Evolutionary conservation across 495 filamentous ascomycete genomes (phyloP).

Genomic region (Xylaria castorea): DNA sequence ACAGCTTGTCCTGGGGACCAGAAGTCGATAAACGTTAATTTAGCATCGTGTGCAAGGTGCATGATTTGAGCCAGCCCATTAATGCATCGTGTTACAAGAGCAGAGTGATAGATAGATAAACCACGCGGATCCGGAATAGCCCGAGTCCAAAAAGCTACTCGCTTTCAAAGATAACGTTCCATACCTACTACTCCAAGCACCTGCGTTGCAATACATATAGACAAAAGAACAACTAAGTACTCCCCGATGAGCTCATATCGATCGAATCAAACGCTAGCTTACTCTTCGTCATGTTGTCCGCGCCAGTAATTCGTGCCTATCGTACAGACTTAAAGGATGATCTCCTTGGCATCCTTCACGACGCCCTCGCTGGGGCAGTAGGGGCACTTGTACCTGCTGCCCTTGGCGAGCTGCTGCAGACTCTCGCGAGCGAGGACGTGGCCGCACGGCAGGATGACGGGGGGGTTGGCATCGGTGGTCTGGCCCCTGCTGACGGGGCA

Average conservation of each 20-base stretch:
- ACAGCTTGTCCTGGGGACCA: background rate
- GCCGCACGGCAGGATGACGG: conserved; percentile 97
- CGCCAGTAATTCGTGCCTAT: background rate
- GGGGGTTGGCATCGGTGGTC: conserved; percentile 89
- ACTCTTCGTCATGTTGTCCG: background rate
- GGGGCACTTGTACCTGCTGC: conserved; percentile 86
- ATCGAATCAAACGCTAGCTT: too few species aligned
- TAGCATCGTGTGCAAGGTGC: background rate
- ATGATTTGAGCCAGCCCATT: background rate
- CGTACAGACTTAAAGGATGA: conserved; percentile 55
- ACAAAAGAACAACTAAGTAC: background rate
- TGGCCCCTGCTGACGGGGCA: conserved; percentile 97
- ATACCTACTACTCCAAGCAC: conserved; percentile 6
- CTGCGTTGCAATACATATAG: background rate
- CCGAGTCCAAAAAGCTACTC: background rate
- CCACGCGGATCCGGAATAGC: background rate
- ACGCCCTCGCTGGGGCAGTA: conserved; percentile 91
- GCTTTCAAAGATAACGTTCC: background rate
- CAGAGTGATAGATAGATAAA: background rate
- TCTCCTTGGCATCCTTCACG: conserved; percentile 75
- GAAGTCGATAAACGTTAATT: conserved; percentile 6
- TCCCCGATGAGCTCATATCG: background rate
- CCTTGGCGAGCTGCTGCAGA: conserved; percentile 77
- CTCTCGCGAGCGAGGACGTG: conserved; percentile 91
- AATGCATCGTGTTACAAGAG: background rate